Evolutionary conservation across 2,329 filamentous ascomycete genomes (phyloP), one percentile per base, ranked within the genome.

Genomic region (Fusarium gaditjirri): DNA sequence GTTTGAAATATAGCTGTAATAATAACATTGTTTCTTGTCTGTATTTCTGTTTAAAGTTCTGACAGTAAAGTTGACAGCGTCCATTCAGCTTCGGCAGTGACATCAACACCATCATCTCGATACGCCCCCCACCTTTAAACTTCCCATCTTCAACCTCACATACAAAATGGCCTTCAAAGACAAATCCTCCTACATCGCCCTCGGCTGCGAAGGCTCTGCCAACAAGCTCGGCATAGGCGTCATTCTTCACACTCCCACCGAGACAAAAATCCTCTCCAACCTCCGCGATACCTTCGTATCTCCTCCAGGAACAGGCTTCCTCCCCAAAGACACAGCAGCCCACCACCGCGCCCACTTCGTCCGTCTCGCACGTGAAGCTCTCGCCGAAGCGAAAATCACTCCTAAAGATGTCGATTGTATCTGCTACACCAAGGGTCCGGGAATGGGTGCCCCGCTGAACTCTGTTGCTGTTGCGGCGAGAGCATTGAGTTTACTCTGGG

Each of bases 151-250:
- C 41, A 69, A 65, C 53, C 41, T 52, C 59, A 63, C 21, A 23
- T 41, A 61, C 38, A 67, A 61, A 67, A 74, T 75, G 71, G 62
- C 70, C 29, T 77, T 75, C 52, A 78, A 79, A 74, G 62, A 78
- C 73, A 77, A 82, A 78, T 67, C 78, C 68, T 75, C 84, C 63
- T 86, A 86, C 78, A 85, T 89, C 71, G 86, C 88, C 75, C 83
- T 90, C 71, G 88, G 88, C 72, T 88, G 86, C 80, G 96, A 99
- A 86, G 95, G 96, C 81, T 97, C 94, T 63, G 96, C 96, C 83
- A 99, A 99, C 87, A 99, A 99, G 84, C 90, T 99, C 57, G 96
- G 95, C 75, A 92, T 98, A 65, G 96, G 96, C 78, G 86, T 99
- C 65, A 97, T 99, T 81, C 89, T 90, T 29, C 96, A 98, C 85